Evolutionary conservation across 768 basidiomycete genomes (phyloP), one percentile per base, ranked within the genome.

Genomic region (Tulasnella sp.): DNA sequence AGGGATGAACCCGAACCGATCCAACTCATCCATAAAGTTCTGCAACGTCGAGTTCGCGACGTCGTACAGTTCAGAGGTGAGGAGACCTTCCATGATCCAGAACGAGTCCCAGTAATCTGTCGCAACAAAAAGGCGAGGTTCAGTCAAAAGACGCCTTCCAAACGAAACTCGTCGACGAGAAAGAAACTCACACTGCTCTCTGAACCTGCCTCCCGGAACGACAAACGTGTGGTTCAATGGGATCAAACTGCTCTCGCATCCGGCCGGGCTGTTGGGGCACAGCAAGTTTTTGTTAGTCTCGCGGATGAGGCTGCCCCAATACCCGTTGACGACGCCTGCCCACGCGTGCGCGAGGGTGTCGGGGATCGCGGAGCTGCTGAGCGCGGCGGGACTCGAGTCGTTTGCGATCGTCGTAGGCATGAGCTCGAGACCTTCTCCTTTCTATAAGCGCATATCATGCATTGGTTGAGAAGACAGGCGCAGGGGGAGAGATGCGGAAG

Each of bases 11-110:
- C 95, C 95, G 76, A 91, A 87, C 29, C 78, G 78, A 44, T 90
- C 87, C 62, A 98, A 82, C 78, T 96, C 89, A 77, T 98, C 95
- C 94, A 97, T 95, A 77, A 98, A 97, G 81, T 97, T 96, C 75
- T 92, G 87, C 39, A 97, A 81, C 0, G 94, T 91, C 12, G 83
- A 87, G 75, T 91, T 91, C 72, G 86, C 90, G 69, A 91, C 83
- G 69, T 83, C 83, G 76, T 86, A 89, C 14, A 97, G 84, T 75
- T 90, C 86, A 1, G 91, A 93, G 77, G 90, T 82, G 36, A 98
- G 81, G n/a, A 97, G 83, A 42, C 95, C 95, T 37, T 74, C 74
- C 26, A 74, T 80, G 74, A 95, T 94, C 92, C 92, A 95, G 81
- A 87, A 94, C 75, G 90, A 91, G 78, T 87, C 86, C 86, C 85